phyloP scores from a whole-genome alignment of 306 rosid genomes.

The Fragaria vesca region DNA sequence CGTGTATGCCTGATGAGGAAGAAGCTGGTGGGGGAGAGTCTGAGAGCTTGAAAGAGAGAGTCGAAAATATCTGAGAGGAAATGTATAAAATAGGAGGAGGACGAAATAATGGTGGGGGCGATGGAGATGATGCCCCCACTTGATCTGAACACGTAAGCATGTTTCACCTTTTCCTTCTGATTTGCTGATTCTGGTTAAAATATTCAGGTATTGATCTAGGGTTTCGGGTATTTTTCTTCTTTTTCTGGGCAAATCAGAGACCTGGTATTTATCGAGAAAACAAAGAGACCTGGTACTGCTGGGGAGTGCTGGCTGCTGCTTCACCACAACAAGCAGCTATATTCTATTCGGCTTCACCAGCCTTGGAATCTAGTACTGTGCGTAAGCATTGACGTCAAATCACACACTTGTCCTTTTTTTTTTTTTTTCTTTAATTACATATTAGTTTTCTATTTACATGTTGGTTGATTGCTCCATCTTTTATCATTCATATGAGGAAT shows the following conservation, averaged over 20 bases:
- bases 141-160: constrained; percentile 20
- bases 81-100: constrained; percentile 13
- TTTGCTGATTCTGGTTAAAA: neutral
- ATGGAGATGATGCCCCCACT: constrained; percentile 24
- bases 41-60: neutral
- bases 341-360: neutral
- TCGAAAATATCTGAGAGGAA: constrained; percentile 31
- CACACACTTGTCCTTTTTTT: neutral
- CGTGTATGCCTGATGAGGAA: neutral
- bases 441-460: too few species aligned
- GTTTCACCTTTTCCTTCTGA: neutral
- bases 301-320: neutral
- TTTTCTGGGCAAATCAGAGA: neutral
- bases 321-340: constrained; percentile 19
- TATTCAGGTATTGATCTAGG: constrained; percentile 5
- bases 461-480: too few species aligned
- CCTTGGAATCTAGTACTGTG: neutral
- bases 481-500: too few species aligned
- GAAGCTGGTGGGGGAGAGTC: neutral
- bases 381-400: neutral
- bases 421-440: neutral
- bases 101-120: constrained; percentile 22
- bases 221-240: constrained; percentile 1
- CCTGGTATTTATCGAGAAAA: neutral
- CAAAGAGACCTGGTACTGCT: neutral